A percentile compares a stretch with the other conserved stretches of the same genome.
phyloP scores from a whole-genome alignment of 768 basidiomycete species.

The Xerocomellus chrysenteron region DNA sequence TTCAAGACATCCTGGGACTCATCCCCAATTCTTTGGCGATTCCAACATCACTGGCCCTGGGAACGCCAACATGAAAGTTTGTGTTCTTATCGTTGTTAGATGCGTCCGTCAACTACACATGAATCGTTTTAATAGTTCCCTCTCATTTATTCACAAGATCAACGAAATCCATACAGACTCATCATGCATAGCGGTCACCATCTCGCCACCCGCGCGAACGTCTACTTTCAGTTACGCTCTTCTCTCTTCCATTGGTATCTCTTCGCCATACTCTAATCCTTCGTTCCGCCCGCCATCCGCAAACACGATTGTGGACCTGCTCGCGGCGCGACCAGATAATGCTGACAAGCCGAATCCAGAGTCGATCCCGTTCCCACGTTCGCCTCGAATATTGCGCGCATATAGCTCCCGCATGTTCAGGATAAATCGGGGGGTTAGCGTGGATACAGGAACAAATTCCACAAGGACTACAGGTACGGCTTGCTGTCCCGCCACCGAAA shows the following conservation, averaged over 20 bases:
- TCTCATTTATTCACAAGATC: no score
- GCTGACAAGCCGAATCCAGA: not conserved
- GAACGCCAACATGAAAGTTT: no score
- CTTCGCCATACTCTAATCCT: not conserved
- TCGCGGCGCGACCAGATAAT: not conserved
- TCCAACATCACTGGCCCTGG: no score
- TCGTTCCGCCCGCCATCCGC: not conserved
- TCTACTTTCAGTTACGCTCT: no score
- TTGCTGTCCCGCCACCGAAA: not conserved
- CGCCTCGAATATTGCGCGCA: not conserved
- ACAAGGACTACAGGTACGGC: not conserved
- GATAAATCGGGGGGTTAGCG: conserved; percentile 2
- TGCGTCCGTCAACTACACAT: no score
- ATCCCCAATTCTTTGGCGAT: no score
- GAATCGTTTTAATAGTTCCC: no score
- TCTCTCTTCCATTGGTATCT: not conserved
- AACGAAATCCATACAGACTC: no score
- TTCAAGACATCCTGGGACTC: no score
- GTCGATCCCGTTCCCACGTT: not conserved
- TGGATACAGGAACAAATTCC: not conserved
- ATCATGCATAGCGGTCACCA: no score
- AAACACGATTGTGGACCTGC: not conserved
- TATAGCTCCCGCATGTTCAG: conserved; percentile 1
- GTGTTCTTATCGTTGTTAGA: no score
- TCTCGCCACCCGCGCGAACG: no score